Conservation (phyloP, 108 stramenopile genomes). For the Chaetoceros tenuissimus region DNA sequence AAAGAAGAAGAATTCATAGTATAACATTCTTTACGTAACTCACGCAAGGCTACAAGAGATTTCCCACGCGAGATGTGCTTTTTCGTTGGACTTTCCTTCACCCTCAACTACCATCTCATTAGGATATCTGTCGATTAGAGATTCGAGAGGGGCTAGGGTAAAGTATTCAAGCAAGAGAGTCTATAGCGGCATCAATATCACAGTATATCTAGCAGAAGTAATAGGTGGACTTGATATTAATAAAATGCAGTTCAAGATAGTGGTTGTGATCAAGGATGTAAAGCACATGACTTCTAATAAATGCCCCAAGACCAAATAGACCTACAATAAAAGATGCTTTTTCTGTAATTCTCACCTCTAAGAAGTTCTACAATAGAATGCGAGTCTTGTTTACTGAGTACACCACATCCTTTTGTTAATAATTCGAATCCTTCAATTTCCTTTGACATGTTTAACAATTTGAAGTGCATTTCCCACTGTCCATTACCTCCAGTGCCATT, state of each 20-base stretch:
- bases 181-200: conserved; percentile 21
- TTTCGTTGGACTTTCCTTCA: conserved; percentile 15
- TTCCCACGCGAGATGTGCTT: conserved; percentile 30
- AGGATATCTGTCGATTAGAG: conserved; percentile 30
- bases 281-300: conserved; percentile 32
- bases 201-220: conserved; percentile 13
- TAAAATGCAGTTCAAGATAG: conserved; percentile 33
- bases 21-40: conserved; percentile 79
- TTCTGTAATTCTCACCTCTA: too few relatives aligned
- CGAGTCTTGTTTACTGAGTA: too few relatives aligned
- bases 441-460: too few relatives aligned
- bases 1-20: conserved; percentile 75
- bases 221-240: conserved; percentile 17
- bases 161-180: conserved; percentile 18
- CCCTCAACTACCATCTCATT: neutral
- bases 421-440: too few relatives aligned
- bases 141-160: conserved; percentile 36
- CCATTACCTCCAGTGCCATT: too few relatives aligned
- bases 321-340: conserved; percentile 17
- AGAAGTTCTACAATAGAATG: too few relatives aligned
- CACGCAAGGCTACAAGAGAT: conserved; percentile 45
- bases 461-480: too few relatives aligned
- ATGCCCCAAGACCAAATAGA: conserved; percentile 22
- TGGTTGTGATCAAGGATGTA: conserved; percentile 21
- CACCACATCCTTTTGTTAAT: too few relatives aligned